Evolutionary conservation across 352 stramenopile genomes (phyloP).

Genomic region (Pythium monospermum): DNA sequence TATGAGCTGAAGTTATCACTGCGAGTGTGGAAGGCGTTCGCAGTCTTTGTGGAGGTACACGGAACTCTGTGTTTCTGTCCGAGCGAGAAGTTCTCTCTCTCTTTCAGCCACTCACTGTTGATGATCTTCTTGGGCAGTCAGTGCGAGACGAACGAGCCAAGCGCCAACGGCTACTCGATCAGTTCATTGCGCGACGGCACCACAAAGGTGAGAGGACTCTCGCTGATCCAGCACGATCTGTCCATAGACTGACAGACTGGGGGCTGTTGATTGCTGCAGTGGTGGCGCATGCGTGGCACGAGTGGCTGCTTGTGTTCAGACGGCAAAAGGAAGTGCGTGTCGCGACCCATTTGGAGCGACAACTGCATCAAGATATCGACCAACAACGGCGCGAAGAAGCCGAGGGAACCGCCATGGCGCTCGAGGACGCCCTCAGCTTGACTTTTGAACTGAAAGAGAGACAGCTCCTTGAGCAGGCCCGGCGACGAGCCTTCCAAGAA

Average conservation of each 20-base stretch:
- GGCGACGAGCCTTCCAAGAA: constrained; percentile 37
- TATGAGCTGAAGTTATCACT: neutral
- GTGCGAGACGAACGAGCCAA: constrained; percentile 22
- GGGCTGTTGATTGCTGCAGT: constrained; percentile 4
- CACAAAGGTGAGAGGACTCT: constrained; percentile 25
- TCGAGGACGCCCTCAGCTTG: constrained; percentile 42
- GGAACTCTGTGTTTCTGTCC: no score
- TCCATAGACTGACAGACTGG: neutral
- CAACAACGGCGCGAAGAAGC: constrained; percentile 22
- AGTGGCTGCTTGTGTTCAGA: constrained; percentile 39
- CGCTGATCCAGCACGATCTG: neutral
- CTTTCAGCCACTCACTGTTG: no score
- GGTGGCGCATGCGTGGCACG: constrained; percentile 10
- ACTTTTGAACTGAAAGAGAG: constrained; percentile 23
- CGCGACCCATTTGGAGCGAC: constrained; percentile 32
- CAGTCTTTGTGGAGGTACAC: constrained; percentile 31
- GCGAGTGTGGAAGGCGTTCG: constrained; percentile 13
- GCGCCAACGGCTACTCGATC: constrained; percentile 21
- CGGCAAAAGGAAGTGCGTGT: constrained; percentile 36
- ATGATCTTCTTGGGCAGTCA: constrained; percentile 10
- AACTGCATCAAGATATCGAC: constrained; percentile 35
- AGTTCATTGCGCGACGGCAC: constrained; percentile 30
- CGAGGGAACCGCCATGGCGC: constrained; percentile 32
- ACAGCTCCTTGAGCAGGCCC: constrained; percentile 24
- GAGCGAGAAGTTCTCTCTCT: no score